Base-by-base conservation (phyloP, 2,329 filamentous ascomycete genomes). In the Stromatinia cepivora region DNA sequence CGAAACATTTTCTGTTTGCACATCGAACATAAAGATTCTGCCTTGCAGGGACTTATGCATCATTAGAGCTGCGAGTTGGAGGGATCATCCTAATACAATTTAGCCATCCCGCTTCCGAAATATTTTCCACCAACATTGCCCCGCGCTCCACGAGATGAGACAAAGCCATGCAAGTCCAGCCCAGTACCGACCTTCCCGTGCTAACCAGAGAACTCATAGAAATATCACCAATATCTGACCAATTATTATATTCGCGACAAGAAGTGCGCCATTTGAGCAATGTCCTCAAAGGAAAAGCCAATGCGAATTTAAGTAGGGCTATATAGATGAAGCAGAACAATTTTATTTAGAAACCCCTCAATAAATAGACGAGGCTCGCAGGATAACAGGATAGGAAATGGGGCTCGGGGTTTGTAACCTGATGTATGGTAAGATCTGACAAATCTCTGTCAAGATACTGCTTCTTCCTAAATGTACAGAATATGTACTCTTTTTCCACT, bases 251-350 rank as follows among this genome's bases (percentile, higher is more conserved):
- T 77, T 74, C 1, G 79, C 80, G 39, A 79, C 31, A 45, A 75
- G 63, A 84, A 84, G 74, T 84, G 83, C 76, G 86, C 83, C 76
- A 87, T 86, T 62, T 81, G 80, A n/a, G 72, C 72, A 57, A 74
- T 71, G 31, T 73, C 71, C 31, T 73, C 73, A 17, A 74, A 66
- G 31, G 70, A 73, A 22, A 61, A 65, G 17, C 36, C 66, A 34
- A 48, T 34, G 22, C 17, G 31, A 36, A 9, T 8, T 52, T 20
- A 6, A 7, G 9, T 9, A 52, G 9, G 15, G 9, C 17, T 63
- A 28, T 39, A 7, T 15, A 52, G 6, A 25, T 52, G 13, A 28
- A 25, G 34, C 5, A n/a, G 20, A 25, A 39, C 15, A 39, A 15
- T 20, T 5, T 11, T 20, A 45, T 20, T 39, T 7, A 3, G 34